Evolutionary conservation across 768 basidiomycete species (phyloP).

Genomic region (Saitozyma sp.): DNA sequence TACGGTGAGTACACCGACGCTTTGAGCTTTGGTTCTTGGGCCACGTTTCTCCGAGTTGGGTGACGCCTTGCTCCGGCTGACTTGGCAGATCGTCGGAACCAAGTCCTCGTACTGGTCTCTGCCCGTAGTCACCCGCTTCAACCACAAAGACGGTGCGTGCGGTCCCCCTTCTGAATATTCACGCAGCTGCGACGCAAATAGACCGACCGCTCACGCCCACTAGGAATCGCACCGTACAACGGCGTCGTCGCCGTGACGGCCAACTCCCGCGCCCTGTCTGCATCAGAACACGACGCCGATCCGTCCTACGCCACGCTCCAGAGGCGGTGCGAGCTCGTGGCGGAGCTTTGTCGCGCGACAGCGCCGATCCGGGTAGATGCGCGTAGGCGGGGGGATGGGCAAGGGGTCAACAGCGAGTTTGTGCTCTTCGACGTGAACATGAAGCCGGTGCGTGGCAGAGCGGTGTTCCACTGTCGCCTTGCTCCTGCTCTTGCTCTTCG

Average conservation of each 20-base stretch:
- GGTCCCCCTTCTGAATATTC: no score
- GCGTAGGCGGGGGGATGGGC: slow-evolving; percentile 15
- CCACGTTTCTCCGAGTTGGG: not conserved
- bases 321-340: slow-evolving; percentile 26
- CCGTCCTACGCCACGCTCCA: slow-evolving; percentile 23
- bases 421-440: slow-evolving; percentile 47
- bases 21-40: no score
- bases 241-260: slow-evolving; percentile 40
- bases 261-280: slow-evolving; percentile 32
- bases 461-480: no score
- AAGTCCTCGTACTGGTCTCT: slow-evolving; percentile 36
- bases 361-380: slow-evolving; percentile 39
- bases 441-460: slow-evolving; percentile 42
- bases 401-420: slow-evolving; percentile 11
- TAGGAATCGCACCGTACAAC: slow-evolving; percentile 46
- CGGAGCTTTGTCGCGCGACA: slow-evolving; percentile 12
- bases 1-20: slow-evolving; percentile 17
- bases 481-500: no score
- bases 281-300: slow-evolving; percentile 25
- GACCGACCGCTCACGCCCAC: not conserved
- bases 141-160: slow-evolving; percentile 32
- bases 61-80: not conserved
- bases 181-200: not conserved
- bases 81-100: slow-evolving; percentile 22
- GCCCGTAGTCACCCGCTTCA: slow-evolving; percentile 39